Evolutionary conservation across 116 monocot species (phyloP).

Genomic region (Papilionanthe hybrid): DNA sequence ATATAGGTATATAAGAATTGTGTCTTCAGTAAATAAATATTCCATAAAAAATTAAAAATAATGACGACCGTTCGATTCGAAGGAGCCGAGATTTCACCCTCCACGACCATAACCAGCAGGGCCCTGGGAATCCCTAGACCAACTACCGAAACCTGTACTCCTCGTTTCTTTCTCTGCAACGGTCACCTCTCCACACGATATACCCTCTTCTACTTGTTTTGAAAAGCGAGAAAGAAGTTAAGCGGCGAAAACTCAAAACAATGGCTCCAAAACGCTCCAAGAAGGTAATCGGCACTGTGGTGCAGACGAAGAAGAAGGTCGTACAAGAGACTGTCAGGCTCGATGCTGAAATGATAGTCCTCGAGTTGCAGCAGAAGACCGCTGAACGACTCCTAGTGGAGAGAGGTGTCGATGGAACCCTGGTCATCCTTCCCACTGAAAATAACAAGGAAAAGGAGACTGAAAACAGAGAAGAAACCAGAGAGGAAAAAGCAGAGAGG

Average conservation of each 20-base stretch:
- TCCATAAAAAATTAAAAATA: too few relatives aligned
- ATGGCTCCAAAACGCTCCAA: constrained; percentile 1
- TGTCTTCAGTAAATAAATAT: too few relatives aligned
- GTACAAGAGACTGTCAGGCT: neutral
- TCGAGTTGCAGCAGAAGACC: neutral
- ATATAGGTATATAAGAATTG: too few relatives aligned
- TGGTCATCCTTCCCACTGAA: neutral
- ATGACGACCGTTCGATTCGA: too few relatives aligned
- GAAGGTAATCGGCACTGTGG: neutral
- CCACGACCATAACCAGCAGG: too few relatives aligned
- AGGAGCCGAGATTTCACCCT: too few relatives aligned
- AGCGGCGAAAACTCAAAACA: neutral
- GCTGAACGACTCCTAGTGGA: neutral
- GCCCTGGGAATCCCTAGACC: too few relatives aligned
- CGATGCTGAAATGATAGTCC: neutral
- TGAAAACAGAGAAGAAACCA: neutral
- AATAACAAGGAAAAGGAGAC: neutral
- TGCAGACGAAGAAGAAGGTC: neutral
- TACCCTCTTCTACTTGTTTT: neutral
- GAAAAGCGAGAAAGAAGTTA: neutral
- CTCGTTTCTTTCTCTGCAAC: neutral
- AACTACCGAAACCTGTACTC: neutral
- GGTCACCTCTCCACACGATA: neutral
- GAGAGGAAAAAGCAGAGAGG: too few relatives aligned
- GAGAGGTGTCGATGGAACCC: neutral